Base-by-base conservation (phyloP, 148 eudicot genomes). In the Hydrangea macrophylla region DNA sequence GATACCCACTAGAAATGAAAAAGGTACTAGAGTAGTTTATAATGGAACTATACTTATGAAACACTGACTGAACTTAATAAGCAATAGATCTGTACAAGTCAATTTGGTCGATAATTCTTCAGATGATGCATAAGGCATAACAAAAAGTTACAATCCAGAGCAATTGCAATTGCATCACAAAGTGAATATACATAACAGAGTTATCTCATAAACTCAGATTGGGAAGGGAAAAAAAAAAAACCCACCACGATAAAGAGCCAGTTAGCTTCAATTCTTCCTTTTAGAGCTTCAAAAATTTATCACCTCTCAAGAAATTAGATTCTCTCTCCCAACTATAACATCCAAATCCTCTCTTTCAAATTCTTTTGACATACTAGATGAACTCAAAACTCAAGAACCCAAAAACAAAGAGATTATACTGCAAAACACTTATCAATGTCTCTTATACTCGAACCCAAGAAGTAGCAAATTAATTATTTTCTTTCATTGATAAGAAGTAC, bases 371-470 rank as follows among this genome's bases (percentile, higher is more conserved):
- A 22, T 32, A 12, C 45, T 9, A 67, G 15, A 67, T 35, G 53
- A 48, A n/a, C 17, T 3, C 4, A 67, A 9, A n/a, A 15, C 18
- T 13, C 7, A 48, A 67, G 2, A 35, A 36, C 3, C 1, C 7
- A 22, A 48, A 48, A 23, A 1, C 20, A 27, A 17, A 67, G n/a
- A n/a, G n/a, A n/a, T n/a, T n/a, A n/a, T n/a, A n/a, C n/a, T n/a
- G n/a, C n/a, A n/a, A n/a, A 36, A 55, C 7, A 31, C 35, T 51
- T 55, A 3, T 27, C n/a, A n/a, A 35, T 24, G 58, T 36, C 53
- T 18, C 40, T 12, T 27, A 37, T 37, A 37, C 54, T 55, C 53
- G 56, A 68, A 56, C 54, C 33, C 48, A 67, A 28, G 25, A 67
- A 53, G 33, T 35, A n/a, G n/a, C n/a, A n/a, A n/a, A n/a, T n/a